A percentile compares a stretch with the other conserved stretches of the same genome.
phyloP scores from a whole-genome alignment of 1,139 yeast genomes.

The Pichia sp. region DNA sequence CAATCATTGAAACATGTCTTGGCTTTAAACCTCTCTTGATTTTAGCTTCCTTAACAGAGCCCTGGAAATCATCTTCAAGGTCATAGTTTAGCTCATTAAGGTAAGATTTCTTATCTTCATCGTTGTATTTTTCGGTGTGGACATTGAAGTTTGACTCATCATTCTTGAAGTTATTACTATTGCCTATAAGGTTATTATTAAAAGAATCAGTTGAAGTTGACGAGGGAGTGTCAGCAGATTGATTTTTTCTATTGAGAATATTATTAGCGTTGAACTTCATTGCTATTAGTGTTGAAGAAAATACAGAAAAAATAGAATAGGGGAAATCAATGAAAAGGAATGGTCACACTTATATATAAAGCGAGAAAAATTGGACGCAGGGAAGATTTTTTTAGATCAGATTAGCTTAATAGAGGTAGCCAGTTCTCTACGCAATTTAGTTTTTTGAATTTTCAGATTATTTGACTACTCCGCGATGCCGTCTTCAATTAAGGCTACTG shows the following conservation, averaged over 20 bases:
- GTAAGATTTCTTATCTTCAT: not conserved
- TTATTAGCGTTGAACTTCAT: not conserved
- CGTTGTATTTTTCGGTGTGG: slow-evolving; percentile 7
- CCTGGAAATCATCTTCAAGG: slow-evolving; percentile 11
- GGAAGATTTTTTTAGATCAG: too few species aligned
- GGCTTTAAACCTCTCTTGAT: slow-evolving; percentile 43
- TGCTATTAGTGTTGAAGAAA: too few species aligned
- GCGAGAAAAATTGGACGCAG: too few species aligned
- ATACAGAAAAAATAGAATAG: too few species aligned
- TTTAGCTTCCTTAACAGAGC: slow-evolving; percentile 16
- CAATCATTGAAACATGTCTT: slow-evolving; percentile 61
- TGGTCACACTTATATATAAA: too few species aligned
- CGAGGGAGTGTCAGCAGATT: not conserved
- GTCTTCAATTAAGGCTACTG: too few species aligned
- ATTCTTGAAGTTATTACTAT: not conserved
- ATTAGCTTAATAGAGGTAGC: too few species aligned
- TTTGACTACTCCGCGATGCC: too few species aligned
- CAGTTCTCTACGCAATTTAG: too few species aligned
- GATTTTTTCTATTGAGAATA: not conserved
- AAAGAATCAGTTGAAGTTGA: not conserved
- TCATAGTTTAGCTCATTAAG: not conserved
- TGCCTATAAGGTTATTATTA: not conserved
- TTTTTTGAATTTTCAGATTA: too few species aligned
- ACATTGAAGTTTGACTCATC: not conserved
- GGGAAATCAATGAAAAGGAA: too few species aligned